Base-by-base conservation (phyloP, 495 filamentous ascomycete species). In the Cenococcum geophilum region DNA sequence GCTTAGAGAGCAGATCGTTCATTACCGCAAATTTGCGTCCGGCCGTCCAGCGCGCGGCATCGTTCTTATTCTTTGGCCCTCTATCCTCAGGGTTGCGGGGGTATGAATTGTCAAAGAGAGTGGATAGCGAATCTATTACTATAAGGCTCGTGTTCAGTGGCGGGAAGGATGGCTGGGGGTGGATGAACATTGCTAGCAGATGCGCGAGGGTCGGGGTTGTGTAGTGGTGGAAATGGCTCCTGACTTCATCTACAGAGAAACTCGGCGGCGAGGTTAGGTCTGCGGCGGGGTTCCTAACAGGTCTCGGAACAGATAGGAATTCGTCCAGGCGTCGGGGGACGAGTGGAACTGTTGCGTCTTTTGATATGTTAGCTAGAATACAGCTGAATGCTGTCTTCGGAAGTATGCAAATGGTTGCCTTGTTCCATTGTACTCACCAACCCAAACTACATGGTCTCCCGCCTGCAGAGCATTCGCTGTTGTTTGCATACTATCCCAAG, bases 41-140 rank as follows among this genome's bases (percentile, higher is more conserved):
- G 8, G 83, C 71, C 4, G 82, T 77, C 82, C 82, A 87, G 49
- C 82, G 62, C 68, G 69, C 67, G 73, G 74, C 27, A 66, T 72
- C 71, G 75, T 76, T 76, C 69, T 70, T 74, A 64, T 62, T 73
- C 53, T 73, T 34, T 16, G 64, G 59, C 47, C 62, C 75, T 66
- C 49, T 62, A 57, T 64, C 9, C 37, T 79, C 77, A 4, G 73
- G 68, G 18, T 75, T 71, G 54, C 78, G 77, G 9, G 84, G 86
- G 57, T 91, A 91, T 43, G 90, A 86, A 53, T 85, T 78, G 56
- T 85, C 83, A 62, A 93, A 78, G n/a, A 88, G 76, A 14, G 82
- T 83, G 9, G 89, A 89, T 18, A 93, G 72, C 0, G 85, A 84
- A 70, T 93, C 89, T 65, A 96, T 76, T 10, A 95, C 78, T n/a